Base-by-base conservation (phyloP, 2,329 filamentous ascomycete genomes). In the Stylonectria norvegica region DNA sequence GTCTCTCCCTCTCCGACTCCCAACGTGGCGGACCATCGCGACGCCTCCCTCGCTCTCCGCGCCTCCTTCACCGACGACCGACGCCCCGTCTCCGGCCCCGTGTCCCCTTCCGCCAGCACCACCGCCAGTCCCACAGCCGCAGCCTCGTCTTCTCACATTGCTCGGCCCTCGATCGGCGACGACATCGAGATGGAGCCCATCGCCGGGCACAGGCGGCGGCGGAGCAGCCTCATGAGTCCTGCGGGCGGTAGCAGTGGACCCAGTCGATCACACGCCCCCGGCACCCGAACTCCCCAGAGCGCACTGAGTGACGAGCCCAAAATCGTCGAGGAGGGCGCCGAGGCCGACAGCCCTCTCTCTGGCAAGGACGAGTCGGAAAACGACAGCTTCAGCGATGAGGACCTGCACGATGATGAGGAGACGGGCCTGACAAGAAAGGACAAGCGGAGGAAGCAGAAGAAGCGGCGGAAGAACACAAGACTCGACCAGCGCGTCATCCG, bases 331-430 rank as follows among this genome's bases (percentile, higher is more conserved):
- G 72, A 75, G 47, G 59, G 56, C 31, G 50, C 48, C 32, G 46
- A 45, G 17, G 55, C 50, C 38, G 51, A 60, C 34, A 58, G 50
- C 36, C 54, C 52, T 34, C 49, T 50, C 31, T 40, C 50, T 5
- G 49, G 48, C 40, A 60, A 55, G 31, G 58, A 62, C 32, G 60
- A 63, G 10, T 56, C 58, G 4, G 62, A 68, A 48, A 71, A 73
- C 38, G 78, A 81, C 52, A 71, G 78, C 54, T 75, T 79, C 38
- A 82, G 81, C 19, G 85, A 88, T 51, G 83, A 89, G 49, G 86
- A 85, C 33, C 63, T 86, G 19, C 80, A 86, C 45, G 86, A 91
- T 54, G 90, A 96, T 59, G 90, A 95, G 67, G 90, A 96, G 72
- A 87, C 86, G 2, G 90, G 89, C 1, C 71, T 96, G 52, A 94